Evolutionary conservation across 192 early-diverging fungal species (phyloP), one percentile per base, ranked within the genome.

Genomic region (Thamnidium elegans): DNA sequence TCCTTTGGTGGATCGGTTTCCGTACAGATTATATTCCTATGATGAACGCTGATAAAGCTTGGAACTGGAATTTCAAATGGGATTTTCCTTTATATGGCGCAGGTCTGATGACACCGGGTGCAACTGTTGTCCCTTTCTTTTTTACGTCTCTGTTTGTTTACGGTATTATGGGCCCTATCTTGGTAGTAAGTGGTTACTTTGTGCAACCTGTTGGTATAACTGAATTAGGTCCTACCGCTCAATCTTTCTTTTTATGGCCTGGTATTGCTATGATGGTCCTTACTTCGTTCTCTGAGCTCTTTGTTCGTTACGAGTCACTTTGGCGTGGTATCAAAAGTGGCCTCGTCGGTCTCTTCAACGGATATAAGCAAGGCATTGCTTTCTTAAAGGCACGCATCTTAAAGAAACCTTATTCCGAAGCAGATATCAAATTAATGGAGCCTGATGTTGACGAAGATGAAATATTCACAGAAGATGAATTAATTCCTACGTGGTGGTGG

Each of bases 241-340:
- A 82, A 56, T 85, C 78, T 56, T 89, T 82, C 81, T 79, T 88
- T 67, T 69, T 89, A 43, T 89, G 87, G 87, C 87, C 87, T 20
- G 87, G 87, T 78, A 77, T 89, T 59, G 75, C 76, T 10, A 55
- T 89, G 51, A 89, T 89, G 87, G 72, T 89, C 10, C 68, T 80
- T 59, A 73, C 84, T 58, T 79, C 87, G 14, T 83, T 89, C 60
- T 66, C 87, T 21, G 87, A 89, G 62, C 60, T 89, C 45, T 66
- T 75, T 66, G 70, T 65, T 17, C 79, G 81, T 52, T 80, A 78
- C 46, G 48, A 73, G 0, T 51, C 78, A 3, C 58, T 89, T n/a
- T 78, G 55, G 58, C 58, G 68, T 39, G 84, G 75, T 50, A 5
- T 88, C 61, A 75, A 73, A 56, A 62, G 55, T 51, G 78, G 66